phyloP scores from a whole-genome alignment of 2,329 filamentous ascomycete genomes.

The Elsinoe fawcettii region DNA sequence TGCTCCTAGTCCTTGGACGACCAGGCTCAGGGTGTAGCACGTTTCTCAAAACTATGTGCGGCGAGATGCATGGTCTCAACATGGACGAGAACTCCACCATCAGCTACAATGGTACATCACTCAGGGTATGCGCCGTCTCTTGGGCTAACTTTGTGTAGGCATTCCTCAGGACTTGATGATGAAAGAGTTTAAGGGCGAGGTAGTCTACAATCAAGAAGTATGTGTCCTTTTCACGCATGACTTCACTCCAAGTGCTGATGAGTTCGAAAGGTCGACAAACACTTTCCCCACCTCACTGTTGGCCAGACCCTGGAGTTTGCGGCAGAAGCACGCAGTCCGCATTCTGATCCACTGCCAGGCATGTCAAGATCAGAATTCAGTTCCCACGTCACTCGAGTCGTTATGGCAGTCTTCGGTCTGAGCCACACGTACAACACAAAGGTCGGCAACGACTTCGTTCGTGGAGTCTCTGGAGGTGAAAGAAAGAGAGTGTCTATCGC shows the following conservation, averaged over 20 bases:
- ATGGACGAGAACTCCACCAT: conserved; percentile 33
- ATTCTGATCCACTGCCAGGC: too few relatives aligned
- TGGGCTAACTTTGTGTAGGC: conserved; percentile 40
- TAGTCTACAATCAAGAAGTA: too few relatives aligned
- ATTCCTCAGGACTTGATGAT: too few relatives aligned
- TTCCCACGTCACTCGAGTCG: too few relatives aligned
- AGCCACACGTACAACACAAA: conserved; percentile 50
- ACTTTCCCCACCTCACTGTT: conserved; percentile 51
- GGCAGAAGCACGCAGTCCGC: conserved; percentile 44
- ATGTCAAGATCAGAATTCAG: too few relatives aligned
- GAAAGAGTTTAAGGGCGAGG: too few relatives aligned
- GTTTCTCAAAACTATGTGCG: conserved; percentile 60
- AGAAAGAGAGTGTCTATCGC: conserved; percentile 54
- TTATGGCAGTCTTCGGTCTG: conserved; percentile 36
- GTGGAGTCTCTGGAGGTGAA: conserved; percentile 53
- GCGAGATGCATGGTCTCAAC: conserved; percentile 41
- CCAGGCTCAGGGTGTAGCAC: conserved; percentile 60
- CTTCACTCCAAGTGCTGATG: too few relatives aligned
- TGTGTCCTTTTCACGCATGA: too few relatives aligned
- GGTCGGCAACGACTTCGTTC: conserved; percentile 52
- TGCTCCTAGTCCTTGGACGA: conserved; percentile 34
- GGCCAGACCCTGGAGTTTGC: conserved; percentile 50
- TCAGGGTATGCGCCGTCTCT: conserved; percentile 33
- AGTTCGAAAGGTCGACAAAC: conserved; percentile 41
- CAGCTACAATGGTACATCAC: conserved; percentile 42